phyloP scores from a whole-genome alignment of 306 rosid species.

The Bauhinia variegata region DNA sequence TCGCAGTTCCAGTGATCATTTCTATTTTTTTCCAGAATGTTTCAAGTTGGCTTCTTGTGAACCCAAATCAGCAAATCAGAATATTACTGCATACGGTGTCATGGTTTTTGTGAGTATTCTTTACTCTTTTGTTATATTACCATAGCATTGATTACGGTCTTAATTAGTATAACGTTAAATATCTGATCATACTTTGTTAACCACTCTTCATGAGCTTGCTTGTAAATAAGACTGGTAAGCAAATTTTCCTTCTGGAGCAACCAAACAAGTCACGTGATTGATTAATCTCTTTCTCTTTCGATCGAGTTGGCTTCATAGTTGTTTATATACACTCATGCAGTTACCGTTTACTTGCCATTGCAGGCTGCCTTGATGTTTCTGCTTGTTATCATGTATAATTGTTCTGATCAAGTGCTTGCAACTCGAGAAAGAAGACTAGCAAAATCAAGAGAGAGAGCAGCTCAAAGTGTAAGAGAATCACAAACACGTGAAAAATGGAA shows the following conservation, averaged over 20 bases:
- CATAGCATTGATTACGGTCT: not conserved
- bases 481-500: conserved; percentile 98
- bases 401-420: conserved; percentile 91
- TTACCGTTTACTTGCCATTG: conserved; percentile 44
- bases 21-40: conserved; percentile 55
- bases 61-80: conserved; percentile 77
- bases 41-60: conserved; percentile 78
- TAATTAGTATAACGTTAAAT: not conserved
- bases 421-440: conserved; percentile 94
- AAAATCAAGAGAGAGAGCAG: conserved; percentile 93
- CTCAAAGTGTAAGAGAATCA: conserved; percentile 88
- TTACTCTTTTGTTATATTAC: conserved; percentile 19
- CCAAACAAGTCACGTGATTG: not conserved
- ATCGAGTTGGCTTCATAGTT: not conserved
- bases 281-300: not conserved
- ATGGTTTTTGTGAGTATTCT: conserved; percentile 83
- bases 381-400: conserved; percentile 77
- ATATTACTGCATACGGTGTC: conserved; percentile 87
- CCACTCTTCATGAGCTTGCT: not conserved
- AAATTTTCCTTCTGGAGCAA: not conserved
- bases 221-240: not conserved
- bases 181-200: not conserved
- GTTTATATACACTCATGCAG: not conserved
- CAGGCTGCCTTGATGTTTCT: conserved; percentile 77
- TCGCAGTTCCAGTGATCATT: conserved; percentile 27